Base-by-base conservation (phyloP, 2,329 filamentous ascomycete genomes). In the Pezicula radicicola region DNA sequence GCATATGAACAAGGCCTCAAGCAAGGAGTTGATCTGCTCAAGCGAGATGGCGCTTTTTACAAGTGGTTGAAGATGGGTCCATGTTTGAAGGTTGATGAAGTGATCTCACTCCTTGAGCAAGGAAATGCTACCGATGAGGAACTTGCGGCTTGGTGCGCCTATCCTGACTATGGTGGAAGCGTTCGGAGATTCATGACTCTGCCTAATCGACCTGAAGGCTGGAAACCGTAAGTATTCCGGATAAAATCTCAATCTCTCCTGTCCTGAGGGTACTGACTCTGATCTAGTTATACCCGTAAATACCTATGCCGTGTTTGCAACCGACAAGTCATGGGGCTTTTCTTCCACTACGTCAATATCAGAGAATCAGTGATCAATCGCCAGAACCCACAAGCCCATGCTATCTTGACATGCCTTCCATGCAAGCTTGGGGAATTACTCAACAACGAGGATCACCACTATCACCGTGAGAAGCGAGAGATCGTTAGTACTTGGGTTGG, bases 11-110 rank as follows among this genome's bases (percentile, higher is more conserved):
- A 54, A 45, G 58, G 60, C 3, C 36, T 44, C 16, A 21, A 27
- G 4, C 59, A 64, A 43, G 57, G 54, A 7, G 52, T 61, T 13
- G 60, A 65, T 46, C 40, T 66, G 1, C 39, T 47, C 2, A 47
- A 48, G 5, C 27, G 40, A 1, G 37, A 55, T 18, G 58, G 58
- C 0, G 55, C 53, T 3, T 65, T 66, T 27, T 45, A 58, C 10
- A 49, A 58, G 48, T 66, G 62, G 62, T 48, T 66, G 2, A 56
- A 65, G 1, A 54, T 58, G 28, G 53, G 55, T 1, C 59, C 60
- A 10, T 63, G 61, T 41, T 59, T 52, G 50, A 37, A 50, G 1
- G 59, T 66, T 1, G 55, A 53, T 2, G 46, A 57, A 13, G 63
- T 60, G 1, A 37, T 65, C 2, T 35, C 46, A 1, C 47, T 65